Percentiles rank a stretch among this genome's conserved stretches.
Conservation (phyloP, 2,329 filamentous ascomycete species). For the Penicillium freii region DNA sequence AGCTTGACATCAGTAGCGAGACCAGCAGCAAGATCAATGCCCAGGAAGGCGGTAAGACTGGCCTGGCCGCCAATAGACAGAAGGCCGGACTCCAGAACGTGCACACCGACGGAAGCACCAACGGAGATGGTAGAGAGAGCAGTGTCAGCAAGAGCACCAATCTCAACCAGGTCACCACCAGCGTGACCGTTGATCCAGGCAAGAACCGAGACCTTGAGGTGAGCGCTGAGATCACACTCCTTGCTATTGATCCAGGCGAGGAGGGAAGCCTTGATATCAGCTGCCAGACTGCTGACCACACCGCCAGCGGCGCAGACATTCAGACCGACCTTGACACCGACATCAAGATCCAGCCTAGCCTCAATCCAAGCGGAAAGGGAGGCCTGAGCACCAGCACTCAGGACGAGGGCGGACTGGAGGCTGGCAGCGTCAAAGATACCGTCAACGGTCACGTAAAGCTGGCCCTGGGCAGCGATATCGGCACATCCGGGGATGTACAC, state of each 20-base stretch:
- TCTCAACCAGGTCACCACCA: slow-evolving; percentile 28
- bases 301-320: slow-evolving; percentile 36
- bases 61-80: slow-evolving; percentile 31
- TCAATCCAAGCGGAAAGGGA: slow-evolving; percentile 32
- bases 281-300: slow-evolving; percentile 29
- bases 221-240: slow-evolving; percentile 29
- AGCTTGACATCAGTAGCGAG: slow-evolving; percentile 31
- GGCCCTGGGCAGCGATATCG: slow-evolving; percentile 36
- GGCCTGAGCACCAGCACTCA: slow-evolving; percentile 31
- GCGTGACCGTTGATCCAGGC: slow-evolving; percentile 35
- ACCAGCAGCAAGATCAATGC: slow-evolving; percentile 25
- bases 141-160: slow-evolving; percentile 28
- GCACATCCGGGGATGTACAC: slow-evolving; percentile 36
- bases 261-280: slow-evolving; percentile 35
- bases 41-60: slow-evolving; percentile 35
- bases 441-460: slow-evolving; percentile 37
- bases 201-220: slow-evolving; percentile 32
- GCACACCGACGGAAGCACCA: slow-evolving; percentile 32
- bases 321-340: slow-evolving; percentile 34
- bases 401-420: slow-evolving; percentile 30
- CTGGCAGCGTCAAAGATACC: slow-evolving; percentile 34
- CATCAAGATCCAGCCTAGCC: slow-evolving; percentile 25
- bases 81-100: slow-evolving; percentile 31
- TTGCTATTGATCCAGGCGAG: slow-evolving; percentile 30
- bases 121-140: slow-evolving; percentile 35